These are phyloP conservation scores for Pythium sp. DNA, from an alignment of 352 stramenopile species.

Conservation along the genomic window DNA sequence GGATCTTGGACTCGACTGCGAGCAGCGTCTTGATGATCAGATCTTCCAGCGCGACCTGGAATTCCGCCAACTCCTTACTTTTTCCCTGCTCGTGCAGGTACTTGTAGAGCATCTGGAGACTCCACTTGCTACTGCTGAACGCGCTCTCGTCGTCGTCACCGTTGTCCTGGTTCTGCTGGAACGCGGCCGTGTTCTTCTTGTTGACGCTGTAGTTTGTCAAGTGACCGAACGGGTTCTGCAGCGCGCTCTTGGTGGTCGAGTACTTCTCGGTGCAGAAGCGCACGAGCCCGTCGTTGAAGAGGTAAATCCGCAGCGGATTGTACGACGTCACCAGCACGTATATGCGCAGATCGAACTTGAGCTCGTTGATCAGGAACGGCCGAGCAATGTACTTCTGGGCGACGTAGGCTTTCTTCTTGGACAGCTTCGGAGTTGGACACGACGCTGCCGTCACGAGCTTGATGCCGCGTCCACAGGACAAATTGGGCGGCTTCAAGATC, in stretches of 20 bases:
- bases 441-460: conserved; percentile 56
- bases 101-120: conserved; percentile 52
- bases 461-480: conserved; percentile 76
- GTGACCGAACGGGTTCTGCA: conserved; percentile 84
- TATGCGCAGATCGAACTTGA: conserved; percentile 91
- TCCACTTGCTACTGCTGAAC: conserved; percentile 83
- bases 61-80: conserved; percentile 28
- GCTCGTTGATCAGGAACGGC: conserved; percentile 84
- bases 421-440: conserved; percentile 41
- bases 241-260: conserved; percentile 51
- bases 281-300: conserved; percentile 85
- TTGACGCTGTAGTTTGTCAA: conserved; percentile 94
- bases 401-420: conserved; percentile 73
- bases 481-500: conserved; percentile 79
- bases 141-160: conserved; percentile 33
- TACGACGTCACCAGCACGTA: conserved; percentile 89
- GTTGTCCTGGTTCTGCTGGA: conserved; percentile 71
- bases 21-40: conserved; percentile 90
- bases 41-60: conserved; percentile 57
- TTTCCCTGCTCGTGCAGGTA: conserved; percentile 42
- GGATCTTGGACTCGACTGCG: conserved; percentile 77
- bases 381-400: conserved; percentile 71
- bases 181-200: conserved; percentile 80
- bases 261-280: conserved; percentile 87
- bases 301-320: conserved; percentile 82